Percentiles rank a stretch among this genome's conserved stretches.
phyloP scores from a whole-genome alignment of 306 rosid genomes.

The Clitoria ternatea region DNA sequence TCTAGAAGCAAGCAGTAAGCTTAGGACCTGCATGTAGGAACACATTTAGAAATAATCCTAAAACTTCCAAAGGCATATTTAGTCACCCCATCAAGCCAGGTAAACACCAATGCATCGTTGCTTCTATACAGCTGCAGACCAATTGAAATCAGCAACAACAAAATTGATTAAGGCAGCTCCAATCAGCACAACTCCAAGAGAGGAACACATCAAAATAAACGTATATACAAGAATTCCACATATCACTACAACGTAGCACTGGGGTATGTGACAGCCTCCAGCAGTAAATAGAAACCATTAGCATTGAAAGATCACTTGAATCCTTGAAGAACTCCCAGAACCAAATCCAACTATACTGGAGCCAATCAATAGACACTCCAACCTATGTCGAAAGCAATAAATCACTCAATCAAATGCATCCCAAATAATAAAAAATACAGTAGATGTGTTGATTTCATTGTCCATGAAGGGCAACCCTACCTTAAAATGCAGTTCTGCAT shows the following conservation, averaged over 20 bases:
- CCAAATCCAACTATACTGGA: constrained; percentile 75
- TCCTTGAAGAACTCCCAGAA: constrained; percentile 66
- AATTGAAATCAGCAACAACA: constrained; percentile 75
- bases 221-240: constrained; percentile 54
- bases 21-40: constrained; percentile 68
- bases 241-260: constrained; percentile 44
- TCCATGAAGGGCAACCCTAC: constrained; percentile 66
- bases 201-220: constrained; percentile 64
- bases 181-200: constrained; percentile 62
- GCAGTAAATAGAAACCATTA: constrained; percentile 43
- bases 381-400: constrained; percentile 89
- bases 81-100: constrained; percentile 71
- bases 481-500: constrained; percentile 46
- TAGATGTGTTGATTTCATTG: constrained; percentile 37
- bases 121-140: constrained; percentile 67
- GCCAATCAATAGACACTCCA: constrained; percentile 54
- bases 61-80: constrained; percentile 47
- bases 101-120: constrained; percentile 60
- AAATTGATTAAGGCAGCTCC: constrained; percentile 60
- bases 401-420: constrained; percentile 76
- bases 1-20: constrained; percentile 46
- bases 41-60: constrained; percentile 51
- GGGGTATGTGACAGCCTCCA: constrained; percentile 67
- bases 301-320: constrained; percentile 61
- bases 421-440: constrained; percentile 31